These are phyloP conservation scores for Hydnum rufescens DNA, from an alignment of 768 basidiomycete species.

Conservation along the genomic window DNA sequence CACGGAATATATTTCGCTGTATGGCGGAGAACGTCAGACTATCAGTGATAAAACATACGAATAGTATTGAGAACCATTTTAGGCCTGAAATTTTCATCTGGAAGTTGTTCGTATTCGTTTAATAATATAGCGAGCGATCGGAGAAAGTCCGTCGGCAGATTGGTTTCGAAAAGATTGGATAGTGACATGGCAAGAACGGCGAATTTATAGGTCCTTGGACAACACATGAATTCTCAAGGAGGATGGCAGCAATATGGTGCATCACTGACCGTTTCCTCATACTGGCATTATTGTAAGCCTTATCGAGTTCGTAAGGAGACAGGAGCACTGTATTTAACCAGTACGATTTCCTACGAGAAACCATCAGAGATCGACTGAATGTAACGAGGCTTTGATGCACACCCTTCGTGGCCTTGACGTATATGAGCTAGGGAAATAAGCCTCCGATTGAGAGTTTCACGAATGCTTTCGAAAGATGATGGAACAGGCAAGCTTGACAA, in stretches of 20 bases:
- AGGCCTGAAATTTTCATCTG: slow-evolving; percentile 50
- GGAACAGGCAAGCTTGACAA: slow-evolving; percentile 6
- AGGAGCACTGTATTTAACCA: slow-evolving; percentile 83
- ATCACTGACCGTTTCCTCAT: slow-evolving; percentile 57
- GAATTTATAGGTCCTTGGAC: slow-evolving; percentile 53
- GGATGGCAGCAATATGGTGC: neutral
- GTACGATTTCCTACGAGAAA: slow-evolving; percentile 40
- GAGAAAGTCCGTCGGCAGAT: slow-evolving; percentile 61
- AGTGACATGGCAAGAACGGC: slow-evolving; percentile 76
- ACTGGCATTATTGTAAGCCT: slow-evolving; percentile 46
- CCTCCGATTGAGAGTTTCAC: slow-evolving; percentile 66
- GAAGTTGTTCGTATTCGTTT: slow-evolving; percentile 59
- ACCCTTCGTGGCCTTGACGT: slow-evolving; percentile 76
- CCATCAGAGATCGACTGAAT: neutral
- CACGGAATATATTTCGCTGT: slow-evolving; percentile 33
- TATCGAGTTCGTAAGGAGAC: slow-evolving; percentile 51
- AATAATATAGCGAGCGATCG: slow-evolving; percentile 51
- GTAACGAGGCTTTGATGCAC: slow-evolving; percentile 16
- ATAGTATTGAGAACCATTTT: slow-evolving; percentile 52
- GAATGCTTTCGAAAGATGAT: slow-evolving; percentile 38
- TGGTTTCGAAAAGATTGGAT: slow-evolving; percentile 60
- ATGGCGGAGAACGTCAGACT: neutral
- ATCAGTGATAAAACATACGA: no score
- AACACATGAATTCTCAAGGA: neutral
- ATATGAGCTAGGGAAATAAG: slow-evolving; percentile 72